Evolutionary conservation across 2,329 filamentous ascomycete species (phyloP).

Genomic region (Cladosporium sp.): DNA sequence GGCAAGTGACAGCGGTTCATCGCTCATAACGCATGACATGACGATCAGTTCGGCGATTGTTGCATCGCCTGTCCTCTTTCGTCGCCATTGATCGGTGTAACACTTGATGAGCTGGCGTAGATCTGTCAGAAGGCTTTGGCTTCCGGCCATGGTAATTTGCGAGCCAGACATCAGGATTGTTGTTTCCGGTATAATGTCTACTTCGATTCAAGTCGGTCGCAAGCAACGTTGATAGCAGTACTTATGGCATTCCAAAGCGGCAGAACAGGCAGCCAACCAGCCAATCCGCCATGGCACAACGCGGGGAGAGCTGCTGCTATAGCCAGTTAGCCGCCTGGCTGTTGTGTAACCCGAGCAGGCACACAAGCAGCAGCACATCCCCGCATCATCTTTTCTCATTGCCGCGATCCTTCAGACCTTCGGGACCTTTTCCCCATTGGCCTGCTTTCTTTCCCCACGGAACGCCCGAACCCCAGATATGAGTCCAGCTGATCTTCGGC

Average conservation of each 20-base stretch:
- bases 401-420: conserved; percentile 40
- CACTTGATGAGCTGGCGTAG: neutral
- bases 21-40: neutral
- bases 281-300: neutral
- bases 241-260: neutral
- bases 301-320: neutral
- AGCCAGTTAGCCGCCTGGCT: neutral
- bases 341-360: neutral
- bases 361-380: neutral
- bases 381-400: conserved; percentile 26
- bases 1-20: neutral
- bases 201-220: too few species aligned
- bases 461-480: conserved; percentile 50
- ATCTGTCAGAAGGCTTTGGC: neutral
- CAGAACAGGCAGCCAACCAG: neutral
- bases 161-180: too few species aligned
- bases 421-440: conserved; percentile 48
- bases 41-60: neutral
- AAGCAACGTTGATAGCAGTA: too few species aligned
- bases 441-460: conserved; percentile 52
- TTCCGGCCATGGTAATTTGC: neutral
- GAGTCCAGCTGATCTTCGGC: conserved; percentile 49
- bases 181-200: too few species aligned
- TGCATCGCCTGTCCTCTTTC: neutral
- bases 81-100: neutral